Conservation (phyloP, 352 stramenopile species). For the Pythium monospermum region DNA sequence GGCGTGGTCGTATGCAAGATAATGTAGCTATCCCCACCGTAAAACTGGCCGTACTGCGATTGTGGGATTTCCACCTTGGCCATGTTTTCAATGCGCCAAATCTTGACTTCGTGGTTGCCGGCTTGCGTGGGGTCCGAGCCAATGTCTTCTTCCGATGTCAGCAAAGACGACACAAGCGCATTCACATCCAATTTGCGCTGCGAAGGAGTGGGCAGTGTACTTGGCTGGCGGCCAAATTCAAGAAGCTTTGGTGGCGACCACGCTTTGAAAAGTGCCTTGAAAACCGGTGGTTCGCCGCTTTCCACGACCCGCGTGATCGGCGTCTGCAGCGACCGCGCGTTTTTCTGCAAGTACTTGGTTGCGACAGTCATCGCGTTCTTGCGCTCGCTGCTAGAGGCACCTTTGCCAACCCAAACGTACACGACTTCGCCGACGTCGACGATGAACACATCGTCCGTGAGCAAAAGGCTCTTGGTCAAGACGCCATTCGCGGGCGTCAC, state of each 20-base stretch:
- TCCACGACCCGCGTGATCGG: slow-evolving; percentile 83
- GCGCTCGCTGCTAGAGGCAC: slow-evolving; percentile 77
- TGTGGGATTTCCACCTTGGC: slow-evolving; percentile 81
- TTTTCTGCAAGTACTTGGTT: slow-evolving; percentile 80
- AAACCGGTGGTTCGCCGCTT: slow-evolving; percentile 73
- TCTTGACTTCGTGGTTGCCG: slow-evolving; percentile 70
- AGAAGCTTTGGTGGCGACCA: slow-evolving; percentile 72
- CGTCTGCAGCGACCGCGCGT: slow-evolving; percentile 49
- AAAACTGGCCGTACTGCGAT: slow-evolving; percentile 89
- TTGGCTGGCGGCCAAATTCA: slow-evolving; percentile 56
- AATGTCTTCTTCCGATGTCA: slow-evolving; percentile 62
- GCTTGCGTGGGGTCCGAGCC: slow-evolving; percentile 60
- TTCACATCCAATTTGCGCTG: slow-evolving; percentile 59
- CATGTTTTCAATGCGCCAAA: slow-evolving; percentile 91
- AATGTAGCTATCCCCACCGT: slow-evolving; percentile 95
- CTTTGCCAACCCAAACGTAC: slow-evolving; percentile 91
- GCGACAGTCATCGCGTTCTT: slow-evolving; percentile 82
- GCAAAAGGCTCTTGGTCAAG: slow-evolving; percentile 74
- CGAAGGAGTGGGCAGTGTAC: slow-evolving; percentile 37
- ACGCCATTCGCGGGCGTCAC: slow-evolving; percentile 63
- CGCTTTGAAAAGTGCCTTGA: slow-evolving; percentile 79
- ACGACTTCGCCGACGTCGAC: slow-evolving; percentile 87
- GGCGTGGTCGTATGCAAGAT: slow-evolving; percentile 80
- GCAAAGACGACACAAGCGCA: slow-evolving; percentile 36
- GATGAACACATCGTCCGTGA: slow-evolving; percentile 90